Evolutionary conservation across 352 stramenopile species (phyloP), one percentile per base, ranked within the genome.

Genomic region (Phytophthora palmivora): DNA sequence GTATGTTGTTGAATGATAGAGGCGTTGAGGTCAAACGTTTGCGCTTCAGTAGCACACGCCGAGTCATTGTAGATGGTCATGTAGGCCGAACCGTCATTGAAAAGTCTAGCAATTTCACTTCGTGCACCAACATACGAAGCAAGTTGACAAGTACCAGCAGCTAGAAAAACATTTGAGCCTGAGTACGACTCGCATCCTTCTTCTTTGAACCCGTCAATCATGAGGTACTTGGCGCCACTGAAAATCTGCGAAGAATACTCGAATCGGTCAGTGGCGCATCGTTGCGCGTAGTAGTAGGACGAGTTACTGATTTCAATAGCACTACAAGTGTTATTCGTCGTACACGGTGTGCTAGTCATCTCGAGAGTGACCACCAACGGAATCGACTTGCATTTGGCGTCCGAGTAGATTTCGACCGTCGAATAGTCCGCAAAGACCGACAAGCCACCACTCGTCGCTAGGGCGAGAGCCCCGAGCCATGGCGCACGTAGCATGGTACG

Each of bases 21-120:
- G 18, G 54, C 21, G 12, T 62, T 76, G 12, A 73, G 58, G 37
- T 72, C 67, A 32, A 74, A 79, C 5, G 50, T 58, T 33, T 72
- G 63, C 18, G 67, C 43, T 21, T 68, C 65, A 24, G 39, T 67
- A 4, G 43, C 60, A 48, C 70, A 79, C 11, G 63, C 70, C 39
- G 66, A 68, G 58, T 79, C 67, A 34, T 74, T 76, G 57, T 79
- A 79, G 28, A 79, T 70, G 3, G 68, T 72, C 66, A 79, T 75
- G 18, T 74, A 74, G 7, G 66, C 70, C 37, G 70, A 76, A 0
- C 70, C 70, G 19, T 76, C 70, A 18, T 70, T 70, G 39, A 76
- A 70, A 0, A 79, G 49, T 32, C 57, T 71, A 2, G 70, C 67
- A 28, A 75, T 76, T 15, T 68, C 70, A 34, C 70, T 79, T 30